These are phyloP conservation scores for Alternaria angustiovoidea DNA, from an alignment of 2,329 filamentous ascomycete species.

Conservation along the genomic window DNA sequence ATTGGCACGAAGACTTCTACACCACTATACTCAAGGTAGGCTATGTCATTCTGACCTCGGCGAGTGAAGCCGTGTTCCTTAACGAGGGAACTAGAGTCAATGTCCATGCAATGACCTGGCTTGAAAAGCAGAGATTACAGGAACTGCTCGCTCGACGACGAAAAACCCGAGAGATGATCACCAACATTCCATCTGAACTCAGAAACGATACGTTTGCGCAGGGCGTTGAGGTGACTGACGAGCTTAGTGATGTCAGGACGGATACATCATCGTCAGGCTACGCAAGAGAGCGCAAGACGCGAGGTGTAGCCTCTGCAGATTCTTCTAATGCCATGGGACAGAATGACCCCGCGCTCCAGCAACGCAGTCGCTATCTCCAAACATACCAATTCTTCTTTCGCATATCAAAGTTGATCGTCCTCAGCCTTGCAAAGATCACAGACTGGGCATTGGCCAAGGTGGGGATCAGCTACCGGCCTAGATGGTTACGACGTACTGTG, in stretches of 20 bases:
- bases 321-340: conserved; percentile 38
- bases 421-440: conserved; percentile 64
- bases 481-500: conserved; percentile 67
- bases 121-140: conserved; percentile 84
- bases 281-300: conserved; percentile 73
- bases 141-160: conserved; percentile 70
- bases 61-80: conserved; percentile 93
- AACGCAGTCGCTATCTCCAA: conserved; percentile 80
- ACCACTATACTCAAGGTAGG: conserved; percentile 86
- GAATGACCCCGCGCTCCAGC: conserved; percentile 75
- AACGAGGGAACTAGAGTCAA: conserved; percentile 85
- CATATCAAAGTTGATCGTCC: conserved; percentile 71
- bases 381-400: conserved; percentile 78
- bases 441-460: conserved; percentile 65
- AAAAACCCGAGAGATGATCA: conserved; percentile 47
- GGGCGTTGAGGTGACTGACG: conserved; percentile 43
- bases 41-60: conserved; percentile 88
- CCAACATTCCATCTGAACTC: conserved; percentile 54
- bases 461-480: conserved; percentile 68
- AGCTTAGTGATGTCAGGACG: conserved; percentile 48
- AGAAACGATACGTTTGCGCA: conserved; percentile 52
- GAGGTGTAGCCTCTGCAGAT: conserved; percentile 36
- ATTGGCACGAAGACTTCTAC: conserved; percentile 93
- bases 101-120: conserved; percentile 81
- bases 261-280: conserved; percentile 60